Evolutionary conservation across 331 rosid genomes (phyloP).

Genomic region (Erythrophleum ivorense): DNA sequence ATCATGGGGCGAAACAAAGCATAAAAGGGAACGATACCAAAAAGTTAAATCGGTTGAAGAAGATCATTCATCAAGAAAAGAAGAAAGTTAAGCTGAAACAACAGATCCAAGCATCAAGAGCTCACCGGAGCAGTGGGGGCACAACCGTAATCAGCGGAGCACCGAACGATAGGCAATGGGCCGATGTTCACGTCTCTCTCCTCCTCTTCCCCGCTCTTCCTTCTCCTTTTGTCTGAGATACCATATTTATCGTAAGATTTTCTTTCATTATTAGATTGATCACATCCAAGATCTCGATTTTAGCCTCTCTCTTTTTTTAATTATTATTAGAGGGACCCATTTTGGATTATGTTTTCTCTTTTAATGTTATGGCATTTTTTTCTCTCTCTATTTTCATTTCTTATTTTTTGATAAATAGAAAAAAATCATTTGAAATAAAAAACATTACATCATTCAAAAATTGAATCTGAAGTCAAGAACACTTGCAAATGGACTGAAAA

Average conservation of each 20-base stretch:
- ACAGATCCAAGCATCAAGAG: conserved; percentile 35
- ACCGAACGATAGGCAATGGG: conserved; percentile 33
- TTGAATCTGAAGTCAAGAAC: too few species aligned
- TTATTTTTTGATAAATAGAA: too few species aligned
- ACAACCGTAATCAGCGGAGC: conserved; percentile 53
- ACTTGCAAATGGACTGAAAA: too few species aligned
- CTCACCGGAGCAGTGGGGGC: conserved; percentile 42
- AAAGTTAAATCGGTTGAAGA: not conserved
- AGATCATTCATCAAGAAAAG: not conserved
- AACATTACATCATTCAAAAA: too few species aligned
- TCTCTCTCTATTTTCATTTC: not conserved
- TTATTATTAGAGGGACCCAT: not conserved
- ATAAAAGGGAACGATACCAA: not conserved
- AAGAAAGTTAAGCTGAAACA: conserved; percentile 15
- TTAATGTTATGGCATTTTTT: not conserved
- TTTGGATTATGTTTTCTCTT: not conserved
- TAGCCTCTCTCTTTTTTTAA: not conserved
- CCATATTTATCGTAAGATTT: conserved; percentile 4
- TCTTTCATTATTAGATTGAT: not conserved
- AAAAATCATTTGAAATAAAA: too few species aligned
- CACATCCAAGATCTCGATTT: conserved; percentile 12
- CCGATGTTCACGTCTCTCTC: conserved; percentile 35
- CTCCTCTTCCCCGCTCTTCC: conserved; percentile 3
- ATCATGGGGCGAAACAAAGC: conserved; percentile 30
- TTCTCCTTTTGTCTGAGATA: conserved; percentile 32